phyloP scores from a whole-genome alignment of 768 basidiomycete species.

The Leccinum disarticulatum region DNA sequence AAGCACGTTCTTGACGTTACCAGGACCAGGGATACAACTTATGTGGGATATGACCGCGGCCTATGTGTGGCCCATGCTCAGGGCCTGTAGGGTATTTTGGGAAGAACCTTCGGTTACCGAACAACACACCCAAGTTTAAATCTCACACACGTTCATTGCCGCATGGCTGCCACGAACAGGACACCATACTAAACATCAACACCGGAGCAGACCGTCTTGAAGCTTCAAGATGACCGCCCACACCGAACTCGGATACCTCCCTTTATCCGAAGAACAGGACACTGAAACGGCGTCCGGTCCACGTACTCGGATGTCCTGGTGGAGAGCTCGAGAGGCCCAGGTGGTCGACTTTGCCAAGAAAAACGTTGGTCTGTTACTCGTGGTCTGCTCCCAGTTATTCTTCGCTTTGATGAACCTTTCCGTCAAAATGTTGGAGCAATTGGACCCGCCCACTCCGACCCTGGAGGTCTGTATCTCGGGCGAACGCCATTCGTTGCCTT shows the following conservation, averaged over 20 bases:
- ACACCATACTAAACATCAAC: background rate
- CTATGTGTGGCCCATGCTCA: background rate
- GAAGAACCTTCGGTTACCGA: background rate
- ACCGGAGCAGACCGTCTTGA: background rate
- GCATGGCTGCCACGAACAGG: background rate
- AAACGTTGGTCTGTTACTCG: constrained; percentile 62
- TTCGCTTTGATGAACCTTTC: constrained; percentile 59
- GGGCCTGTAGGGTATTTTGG: background rate
- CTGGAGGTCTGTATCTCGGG: constrained; percentile 44
- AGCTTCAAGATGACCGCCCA: background rate
- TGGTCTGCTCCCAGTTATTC: constrained; percentile 57
- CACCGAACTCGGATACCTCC: background rate
- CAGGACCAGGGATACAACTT: too few species aligned
- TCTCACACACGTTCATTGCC: background rate
- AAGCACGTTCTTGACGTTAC: too few species aligned
- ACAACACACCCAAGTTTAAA: background rate
- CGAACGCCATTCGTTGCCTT: background rate
- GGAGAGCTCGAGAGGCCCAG: background rate
- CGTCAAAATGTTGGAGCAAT: constrained; percentile 59
- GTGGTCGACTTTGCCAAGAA: constrained; percentile 15
- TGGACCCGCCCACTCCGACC: constrained; percentile 58
- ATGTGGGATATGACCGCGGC: too few species aligned
- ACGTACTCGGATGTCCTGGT: background rate
- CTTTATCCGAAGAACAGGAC: background rate
- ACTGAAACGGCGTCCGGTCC: background rate